These are phyloP conservation scores for Trypanosomatidae sp. DNA, from an alignment of 208 protist species.

Conservation along the genomic window DNA sequence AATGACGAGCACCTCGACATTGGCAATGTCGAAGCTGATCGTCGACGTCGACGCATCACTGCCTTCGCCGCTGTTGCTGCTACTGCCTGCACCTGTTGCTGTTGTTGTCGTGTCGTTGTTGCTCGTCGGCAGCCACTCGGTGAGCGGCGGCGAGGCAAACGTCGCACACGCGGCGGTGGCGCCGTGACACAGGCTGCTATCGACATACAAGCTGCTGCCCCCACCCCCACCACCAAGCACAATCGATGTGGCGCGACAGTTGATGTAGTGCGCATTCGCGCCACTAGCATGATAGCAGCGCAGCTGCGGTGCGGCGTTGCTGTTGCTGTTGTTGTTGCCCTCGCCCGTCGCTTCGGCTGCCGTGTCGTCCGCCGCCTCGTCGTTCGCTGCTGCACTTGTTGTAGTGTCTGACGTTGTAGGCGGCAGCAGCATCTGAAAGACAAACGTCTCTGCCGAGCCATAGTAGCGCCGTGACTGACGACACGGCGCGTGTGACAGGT, in stretches of 20 bases:
- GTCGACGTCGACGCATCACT: not conserved
- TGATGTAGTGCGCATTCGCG: slow-evolving; percentile 50
- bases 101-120: not conserved
- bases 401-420: not conserved
- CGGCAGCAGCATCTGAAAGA: slow-evolving; percentile 55
- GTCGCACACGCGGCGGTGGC: slow-evolving; percentile 44
- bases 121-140: slow-evolving; percentile 14
- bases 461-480: slow-evolving; percentile 44
- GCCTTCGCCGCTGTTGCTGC: not conserved
- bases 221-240: slow-evolving; percentile 53
- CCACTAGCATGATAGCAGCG: slow-evolving; percentile 26
- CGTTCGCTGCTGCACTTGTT: too few relatives aligned
- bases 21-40: too few relatives aligned
- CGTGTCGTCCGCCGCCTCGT: too few relatives aligned
- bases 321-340: not conserved
- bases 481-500: slow-evolving; percentile 28
- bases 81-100: not conserved
- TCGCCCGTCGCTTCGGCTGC: too few relatives aligned
- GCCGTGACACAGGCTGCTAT: slow-evolving; percentile 23
- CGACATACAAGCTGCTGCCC: slow-evolving; percentile 45
- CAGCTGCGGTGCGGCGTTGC: slow-evolving; percentile 11
- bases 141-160: slow-evolving; percentile 52
- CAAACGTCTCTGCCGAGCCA: slow-evolving; percentile 49
- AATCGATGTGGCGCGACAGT: slow-evolving; percentile 27
- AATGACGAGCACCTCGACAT: too few relatives aligned